These are phyloP conservation scores for Eragrostis nindensis DNA, from an alignment of 176 grass and related monocot genomes.

Conservation along the genomic window DNA sequence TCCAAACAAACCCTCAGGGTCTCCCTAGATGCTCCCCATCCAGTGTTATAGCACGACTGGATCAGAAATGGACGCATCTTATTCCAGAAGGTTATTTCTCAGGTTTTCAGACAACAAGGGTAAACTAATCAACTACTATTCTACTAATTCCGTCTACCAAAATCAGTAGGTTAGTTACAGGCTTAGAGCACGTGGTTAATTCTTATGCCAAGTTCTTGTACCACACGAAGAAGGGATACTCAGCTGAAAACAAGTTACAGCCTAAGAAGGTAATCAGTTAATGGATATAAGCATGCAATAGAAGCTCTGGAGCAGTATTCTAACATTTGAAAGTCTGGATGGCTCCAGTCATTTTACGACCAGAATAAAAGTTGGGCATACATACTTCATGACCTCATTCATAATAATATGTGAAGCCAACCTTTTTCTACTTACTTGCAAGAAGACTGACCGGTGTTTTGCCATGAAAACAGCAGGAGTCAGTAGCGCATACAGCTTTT, in stretches of 20 bases:
- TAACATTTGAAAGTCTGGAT: background rate
- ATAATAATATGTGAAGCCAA: background rate
- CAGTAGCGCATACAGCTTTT: conserved; percentile 85
- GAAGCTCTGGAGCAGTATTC: background rate
- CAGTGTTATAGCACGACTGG: background rate
- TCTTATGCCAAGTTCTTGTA: background rate
- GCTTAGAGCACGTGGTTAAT: background rate
- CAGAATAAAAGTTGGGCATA: background rate
- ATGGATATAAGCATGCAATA: background rate
- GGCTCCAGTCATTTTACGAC: background rate
- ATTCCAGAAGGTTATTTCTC: background rate
- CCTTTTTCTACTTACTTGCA: conserved; percentile 71
- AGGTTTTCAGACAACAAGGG: conserved; percentile 15
- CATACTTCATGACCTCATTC: background rate
- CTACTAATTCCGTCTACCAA: conserved; percentile 1
- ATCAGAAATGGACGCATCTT: background rate
- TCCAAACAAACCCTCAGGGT: background rate
- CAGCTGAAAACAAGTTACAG: background rate
- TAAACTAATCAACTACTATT: conserved; percentile 4
- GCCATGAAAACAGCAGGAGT: conserved; percentile 88
- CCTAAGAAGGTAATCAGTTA: conserved; percentile 13
- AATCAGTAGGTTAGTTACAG: background rate
- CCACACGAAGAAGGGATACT: conserved; percentile 15
- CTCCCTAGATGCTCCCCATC: background rate
- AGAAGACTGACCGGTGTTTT: conserved; percentile 89